Conservation (phyloP, 2,329 filamentous ascomycete species). For the Xylariaceae sp. region DNA sequence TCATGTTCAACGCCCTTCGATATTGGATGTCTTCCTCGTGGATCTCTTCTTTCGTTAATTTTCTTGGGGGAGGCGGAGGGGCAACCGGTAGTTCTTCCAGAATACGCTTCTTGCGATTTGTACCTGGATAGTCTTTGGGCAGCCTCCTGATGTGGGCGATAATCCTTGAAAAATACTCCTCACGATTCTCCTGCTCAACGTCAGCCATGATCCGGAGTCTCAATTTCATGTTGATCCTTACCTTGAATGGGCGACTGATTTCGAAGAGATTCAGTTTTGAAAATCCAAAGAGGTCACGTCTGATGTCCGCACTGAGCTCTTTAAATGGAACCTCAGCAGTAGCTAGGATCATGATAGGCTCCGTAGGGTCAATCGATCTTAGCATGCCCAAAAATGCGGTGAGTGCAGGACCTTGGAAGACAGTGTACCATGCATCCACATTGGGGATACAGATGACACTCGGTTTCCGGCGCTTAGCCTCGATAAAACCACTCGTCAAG, state of each 20-base stretch:
- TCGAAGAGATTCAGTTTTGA: constrained; percentile 74
- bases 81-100: constrained; percentile 75
- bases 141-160: constrained; percentile 74
- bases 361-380: constrained; percentile 79
- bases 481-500: constrained; percentile 84
- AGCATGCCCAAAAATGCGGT: constrained; percentile 82
- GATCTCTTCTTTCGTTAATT: constrained; percentile 73
- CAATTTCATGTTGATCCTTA: constrained; percentile 37
- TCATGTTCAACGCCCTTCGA: constrained; percentile 75
- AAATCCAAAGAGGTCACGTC: constrained; percentile 80
- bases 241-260: constrained; percentile 64
- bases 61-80: constrained; percentile 65
- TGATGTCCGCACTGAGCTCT: constrained; percentile 60
- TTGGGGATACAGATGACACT: constrained; percentile 94
- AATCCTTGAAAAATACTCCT: constrained; percentile 75
- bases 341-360: constrained; percentile 85
- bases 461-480: constrained; percentile 91
- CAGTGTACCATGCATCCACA: constrained; percentile 80
- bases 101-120: constrained; percentile 81
- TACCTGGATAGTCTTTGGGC: constrained; percentile 84
- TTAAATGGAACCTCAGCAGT: constrained; percentile 70
- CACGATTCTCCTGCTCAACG: constrained; percentile 54
- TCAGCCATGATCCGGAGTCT: constrained; percentile 25
- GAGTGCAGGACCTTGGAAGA: constrained; percentile 61
- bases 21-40: constrained; percentile 80